A percentile compares a stretch with the other conserved stretches of the same genome.
phyloP scores from a whole-genome alignment of 306 rosid genomes.

The Cotoneaster glaucophyllus region DNA sequence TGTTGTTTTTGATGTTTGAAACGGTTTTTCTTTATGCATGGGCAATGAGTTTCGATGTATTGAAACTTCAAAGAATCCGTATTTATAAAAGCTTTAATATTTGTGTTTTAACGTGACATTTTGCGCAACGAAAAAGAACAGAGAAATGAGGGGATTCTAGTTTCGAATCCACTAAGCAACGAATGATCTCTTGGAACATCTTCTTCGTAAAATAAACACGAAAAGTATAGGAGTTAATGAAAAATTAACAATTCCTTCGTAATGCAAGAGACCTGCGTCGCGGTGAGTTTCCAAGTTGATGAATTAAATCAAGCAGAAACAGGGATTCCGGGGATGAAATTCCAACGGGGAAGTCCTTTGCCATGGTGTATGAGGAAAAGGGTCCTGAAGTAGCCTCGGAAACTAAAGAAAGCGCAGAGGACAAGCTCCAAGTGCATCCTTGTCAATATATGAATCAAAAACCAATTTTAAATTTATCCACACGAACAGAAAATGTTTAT shows the following conservation, averaged over 20 bases:
- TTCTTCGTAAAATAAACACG: too few relatives aligned
- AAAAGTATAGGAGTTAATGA: not conserved
- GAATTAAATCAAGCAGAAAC: slow-evolving; percentile 13
- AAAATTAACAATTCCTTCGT: not conserved
- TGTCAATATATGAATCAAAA: too few relatives aligned
- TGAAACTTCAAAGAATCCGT: too few relatives aligned
- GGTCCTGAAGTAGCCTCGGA: not conserved
- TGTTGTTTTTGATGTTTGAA: too few relatives aligned
- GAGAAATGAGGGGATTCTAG: not conserved
- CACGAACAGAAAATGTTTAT: too few relatives aligned
- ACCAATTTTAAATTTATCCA: too few relatives aligned
- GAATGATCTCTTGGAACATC: too few relatives aligned
- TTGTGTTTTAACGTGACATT: not conserved
- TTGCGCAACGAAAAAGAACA: not conserved
- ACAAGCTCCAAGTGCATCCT: not conserved
- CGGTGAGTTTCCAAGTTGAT: slow-evolving; percentile 11
- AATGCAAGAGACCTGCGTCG: slow-evolving; percentile 16
- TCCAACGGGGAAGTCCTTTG: not conserved
- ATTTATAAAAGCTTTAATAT: too few relatives aligned
- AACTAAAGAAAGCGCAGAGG: not conserved
- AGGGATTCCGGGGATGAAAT: slow-evolving; percentile 15
- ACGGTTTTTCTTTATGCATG: too few relatives aligned
- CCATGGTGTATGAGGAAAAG: not conserved
- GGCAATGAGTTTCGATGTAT: too few relatives aligned
- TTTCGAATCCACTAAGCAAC: not conserved